Conservation (phyloP, 306 rosid genomes). For the Castanopsis chinensis region DNA sequence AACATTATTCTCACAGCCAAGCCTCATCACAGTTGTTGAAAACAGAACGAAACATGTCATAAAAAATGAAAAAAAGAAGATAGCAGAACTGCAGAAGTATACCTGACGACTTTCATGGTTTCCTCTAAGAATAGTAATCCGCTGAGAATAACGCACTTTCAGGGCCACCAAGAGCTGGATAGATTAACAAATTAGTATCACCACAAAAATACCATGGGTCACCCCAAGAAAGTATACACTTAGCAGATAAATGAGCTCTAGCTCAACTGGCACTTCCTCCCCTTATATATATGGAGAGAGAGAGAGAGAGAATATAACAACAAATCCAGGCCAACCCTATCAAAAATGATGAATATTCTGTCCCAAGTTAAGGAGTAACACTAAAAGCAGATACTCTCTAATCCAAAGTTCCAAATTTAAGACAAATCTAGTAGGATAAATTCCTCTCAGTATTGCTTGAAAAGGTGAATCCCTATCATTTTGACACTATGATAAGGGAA, state of each 20-base stretch:
- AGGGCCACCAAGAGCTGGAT: conserved; percentile 91
- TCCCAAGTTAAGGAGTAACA: neutral
- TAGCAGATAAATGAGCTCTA: conserved; percentile 2
- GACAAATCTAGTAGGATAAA: neutral
- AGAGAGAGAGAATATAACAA: too few species aligned
- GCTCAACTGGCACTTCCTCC: too few species aligned
- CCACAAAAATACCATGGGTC: conserved; percentile 1
- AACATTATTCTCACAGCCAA: neutral
- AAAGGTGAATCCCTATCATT: neutral
- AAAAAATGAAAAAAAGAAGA: conserved; percentile 7
- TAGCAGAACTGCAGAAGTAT: conserved; percentile 21
- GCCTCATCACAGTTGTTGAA: neutral
- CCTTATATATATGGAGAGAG: too few species aligned
- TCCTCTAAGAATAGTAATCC: conserved; percentile 98
- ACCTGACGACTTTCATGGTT: conserved; percentile 99
- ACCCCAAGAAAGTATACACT: conserved; percentile 9
- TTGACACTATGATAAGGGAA: neutral
- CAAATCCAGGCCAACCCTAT: too few species aligned
- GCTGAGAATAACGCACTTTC: conserved; percentile 92
- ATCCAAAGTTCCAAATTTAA: neutral
- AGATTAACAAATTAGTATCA: conserved; percentile 33
- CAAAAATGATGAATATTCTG: too few species aligned
- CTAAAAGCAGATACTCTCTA: neutral
- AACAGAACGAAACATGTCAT: neutral
- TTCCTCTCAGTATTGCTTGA: neutral